Evolutionary conservation across 768 basidiomycete species (phyloP).

Genomic region (Mycena polygramma): DNA sequence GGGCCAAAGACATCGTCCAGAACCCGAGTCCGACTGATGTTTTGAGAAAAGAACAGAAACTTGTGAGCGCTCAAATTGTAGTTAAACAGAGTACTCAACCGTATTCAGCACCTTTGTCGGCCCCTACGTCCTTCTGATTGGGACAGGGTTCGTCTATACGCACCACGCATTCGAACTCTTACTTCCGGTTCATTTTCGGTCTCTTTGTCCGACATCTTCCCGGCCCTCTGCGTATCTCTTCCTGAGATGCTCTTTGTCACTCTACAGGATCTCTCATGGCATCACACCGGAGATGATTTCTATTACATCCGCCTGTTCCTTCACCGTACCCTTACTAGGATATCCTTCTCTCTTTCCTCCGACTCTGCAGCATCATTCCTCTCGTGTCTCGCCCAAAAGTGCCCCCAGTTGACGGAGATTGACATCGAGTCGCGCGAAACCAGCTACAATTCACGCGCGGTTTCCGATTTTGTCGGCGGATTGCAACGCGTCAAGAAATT

Average conservation of each 20-base stretch:
- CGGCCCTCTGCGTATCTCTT: background rate
- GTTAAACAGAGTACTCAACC: background rate
- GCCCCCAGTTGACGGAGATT: background rate
- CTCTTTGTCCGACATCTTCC: background rate
- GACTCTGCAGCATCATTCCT: background rate
- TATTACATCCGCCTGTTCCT: conserved; percentile 1
- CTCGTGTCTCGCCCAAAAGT: background rate
- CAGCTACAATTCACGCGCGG: background rate
- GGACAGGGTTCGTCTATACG: background rate
- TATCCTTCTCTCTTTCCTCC: background rate
- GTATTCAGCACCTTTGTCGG: background rate
- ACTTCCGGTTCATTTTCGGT: background rate
- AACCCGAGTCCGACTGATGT: background rate
- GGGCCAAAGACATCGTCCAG: background rate
- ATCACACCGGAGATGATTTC: background rate
- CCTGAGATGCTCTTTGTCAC: background rate
- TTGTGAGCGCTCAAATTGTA: background rate
- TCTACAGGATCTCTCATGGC: background rate
- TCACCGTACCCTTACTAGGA: background rate
- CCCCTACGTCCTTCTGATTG: background rate
- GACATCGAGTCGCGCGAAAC: background rate
- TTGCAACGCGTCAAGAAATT: background rate
- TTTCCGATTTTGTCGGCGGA: background rate
- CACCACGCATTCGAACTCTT: background rate
- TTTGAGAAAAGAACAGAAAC: background rate